Evolutionary conservation across 2,329 filamentous ascomycete genomes (phyloP).

Genomic region (Arthrinium phaeospermum): DNA sequence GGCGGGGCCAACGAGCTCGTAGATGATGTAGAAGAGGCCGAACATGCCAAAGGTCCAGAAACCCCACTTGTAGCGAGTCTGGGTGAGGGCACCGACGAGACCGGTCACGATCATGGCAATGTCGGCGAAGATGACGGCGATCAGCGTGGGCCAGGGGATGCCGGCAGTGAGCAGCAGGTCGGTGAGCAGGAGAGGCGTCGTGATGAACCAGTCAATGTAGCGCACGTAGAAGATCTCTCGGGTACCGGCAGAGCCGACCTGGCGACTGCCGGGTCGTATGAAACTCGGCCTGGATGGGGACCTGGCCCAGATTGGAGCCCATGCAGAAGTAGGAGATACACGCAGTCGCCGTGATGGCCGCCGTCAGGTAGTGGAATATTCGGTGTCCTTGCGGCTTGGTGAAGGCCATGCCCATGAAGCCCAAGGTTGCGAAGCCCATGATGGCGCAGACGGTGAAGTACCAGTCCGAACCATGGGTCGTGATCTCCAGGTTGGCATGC

Average conservation of each 20-base stretch:
- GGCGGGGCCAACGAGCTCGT: slow-evolving; percentile 60
- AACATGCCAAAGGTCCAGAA: slow-evolving; percentile 64
- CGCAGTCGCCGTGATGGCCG: slow-evolving; percentile 62
- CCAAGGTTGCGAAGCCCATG: slow-evolving; percentile 61
- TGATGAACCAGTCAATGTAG: slow-evolving; percentile 69
- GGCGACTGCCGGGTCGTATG: slow-evolving; percentile 42
- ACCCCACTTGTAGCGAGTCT: slow-evolving; percentile 70
- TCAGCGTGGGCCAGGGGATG: slow-evolving; percentile 67
- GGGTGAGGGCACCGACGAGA: slow-evolving; percentile 68
- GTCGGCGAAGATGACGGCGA: slow-evolving; percentile 67
- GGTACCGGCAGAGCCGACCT: slow-evolving; percentile 53
- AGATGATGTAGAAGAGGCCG: slow-evolving; percentile 65
- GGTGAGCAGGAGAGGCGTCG: slow-evolving; percentile 67
- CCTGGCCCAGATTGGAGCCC: slow-evolving; percentile 69
- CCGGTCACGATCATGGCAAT: slow-evolving; percentile 72
- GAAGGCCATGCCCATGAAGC: slow-evolving; percentile 57
- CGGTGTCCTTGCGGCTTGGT: slow-evolving; percentile 61
- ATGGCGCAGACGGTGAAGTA: slow-evolving; percentile 66
- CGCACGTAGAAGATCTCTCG: slow-evolving; percentile 71
- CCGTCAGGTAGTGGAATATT: slow-evolving; percentile 69
- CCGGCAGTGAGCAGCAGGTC: slow-evolving; percentile 69
- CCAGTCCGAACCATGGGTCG: slow-evolving; percentile 64
- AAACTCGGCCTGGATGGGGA: slow-evolving; percentile 69
- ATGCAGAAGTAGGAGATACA: slow-evolving; percentile 70
- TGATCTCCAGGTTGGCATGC: slow-evolving; percentile 63